These are phyloP conservation scores for Strigomonas oncopelti DNA, from an alignment of 208 protist species.

Conservation along the genomic window DNA sequence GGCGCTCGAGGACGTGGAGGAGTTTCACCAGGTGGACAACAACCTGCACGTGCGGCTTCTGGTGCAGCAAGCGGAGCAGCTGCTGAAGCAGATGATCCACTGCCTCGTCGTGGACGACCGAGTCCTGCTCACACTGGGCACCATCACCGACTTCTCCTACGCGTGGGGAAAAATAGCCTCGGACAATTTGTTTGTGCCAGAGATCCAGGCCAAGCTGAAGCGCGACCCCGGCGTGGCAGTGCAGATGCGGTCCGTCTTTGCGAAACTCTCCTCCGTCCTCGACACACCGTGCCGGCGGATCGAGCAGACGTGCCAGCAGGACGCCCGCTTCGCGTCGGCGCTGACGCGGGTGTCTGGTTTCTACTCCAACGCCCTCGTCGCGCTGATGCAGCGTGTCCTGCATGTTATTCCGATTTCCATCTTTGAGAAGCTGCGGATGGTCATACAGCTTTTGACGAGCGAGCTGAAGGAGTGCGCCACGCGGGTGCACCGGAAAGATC, in stretches of 20 bases:
- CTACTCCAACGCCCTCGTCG: constrained; percentile 90
- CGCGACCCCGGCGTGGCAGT: constrained; percentile 86
- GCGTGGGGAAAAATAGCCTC: constrained; percentile 92
- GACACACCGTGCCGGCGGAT: constrained; percentile 94
- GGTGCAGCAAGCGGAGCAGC: constrained; percentile 81
- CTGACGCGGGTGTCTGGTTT: constrained; percentile 90
- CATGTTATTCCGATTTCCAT: constrained; percentile 95
- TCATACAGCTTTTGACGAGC: constrained; percentile 92
- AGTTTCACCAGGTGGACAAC: constrained; percentile 92
- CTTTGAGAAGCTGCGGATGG: constrained; percentile 92
- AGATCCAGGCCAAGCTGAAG: constrained; percentile 94
- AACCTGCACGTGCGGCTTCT: constrained; percentile 91
- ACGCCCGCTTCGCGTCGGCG: constrained; percentile 60
- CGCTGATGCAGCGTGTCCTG: constrained; percentile 92
- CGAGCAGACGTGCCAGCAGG: constrained; percentile 66
- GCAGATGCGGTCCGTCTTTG: constrained; percentile 94
- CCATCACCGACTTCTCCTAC: constrained; percentile 95
- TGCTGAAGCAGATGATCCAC: constrained; percentile 92
- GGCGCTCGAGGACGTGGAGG: constrained; percentile 95
- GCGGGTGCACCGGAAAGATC: constrained; percentile 51
- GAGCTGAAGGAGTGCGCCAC: constrained; percentile 74
- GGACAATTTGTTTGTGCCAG: constrained; percentile 79
- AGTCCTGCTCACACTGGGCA: constrained; percentile 83
- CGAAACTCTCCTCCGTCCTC: constrained; percentile 95
- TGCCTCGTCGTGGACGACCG: constrained; percentile 92